Evolutionary conservation across 306 rosid genomes (phyloP), one percentile per base, ranked within the genome.

Genomic region (Sicyos edulis): DNA sequence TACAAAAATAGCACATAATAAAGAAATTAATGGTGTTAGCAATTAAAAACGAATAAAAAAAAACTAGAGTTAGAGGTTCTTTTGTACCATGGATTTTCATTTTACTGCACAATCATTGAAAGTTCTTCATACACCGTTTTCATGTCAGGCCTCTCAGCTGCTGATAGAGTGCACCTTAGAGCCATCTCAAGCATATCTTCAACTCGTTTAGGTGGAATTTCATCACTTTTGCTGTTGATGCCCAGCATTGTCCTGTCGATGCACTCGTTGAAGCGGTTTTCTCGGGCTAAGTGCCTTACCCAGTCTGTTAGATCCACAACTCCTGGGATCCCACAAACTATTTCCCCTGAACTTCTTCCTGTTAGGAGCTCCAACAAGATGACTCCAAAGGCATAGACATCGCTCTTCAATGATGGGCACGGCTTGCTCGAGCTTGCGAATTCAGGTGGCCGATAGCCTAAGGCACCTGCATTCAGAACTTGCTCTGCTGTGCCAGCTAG

Each of bases 371-470:
- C 92, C 73, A 90, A 85, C 86, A 90, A 70, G 75, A 86, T 80
- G 14, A 88, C 92, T 49, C 96, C 96, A 54, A 85, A 85, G 26
- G 96, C 95, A 75, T 85, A 88, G 10, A 88, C 96, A 24, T 90
- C 96, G 32, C 96, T 90, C 79, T 82, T 90, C 79, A 90, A 74
- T 0, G 96, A 88, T 17, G 95, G 95, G 44, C 85, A 76, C 9
- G 95, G 95, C 73, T 85, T 88, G 82, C 79, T 83, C 20, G 88
- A 88, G 83, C 86, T 83, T 11, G 87, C 81, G 14, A 88, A 90
- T 80, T 90, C 96, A 0, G 95, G 96, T 12, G 96, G 96, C 12
- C 84, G 79, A 32, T 90, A 90, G 32, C 96, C 95, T 3, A 88
- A 89, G 21, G 88, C 85, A 11, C 87, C 90, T 8, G 96, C 92